Evolutionary conservation across 129 eudicot genomes (phyloP), one percentile per base, ranked within the genome.

Genomic region (Flaveria brownii): DNA sequence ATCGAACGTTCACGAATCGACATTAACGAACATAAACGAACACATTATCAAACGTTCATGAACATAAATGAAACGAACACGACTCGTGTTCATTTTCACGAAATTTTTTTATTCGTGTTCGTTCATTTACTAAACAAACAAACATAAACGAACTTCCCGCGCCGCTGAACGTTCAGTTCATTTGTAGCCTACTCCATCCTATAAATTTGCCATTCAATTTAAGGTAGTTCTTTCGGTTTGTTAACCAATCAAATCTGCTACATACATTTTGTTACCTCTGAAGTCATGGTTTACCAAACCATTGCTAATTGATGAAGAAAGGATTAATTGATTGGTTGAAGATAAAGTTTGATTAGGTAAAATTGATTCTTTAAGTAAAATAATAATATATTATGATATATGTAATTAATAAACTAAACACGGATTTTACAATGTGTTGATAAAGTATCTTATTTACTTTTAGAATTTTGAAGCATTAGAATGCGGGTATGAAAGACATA

Each of bases 231-330:
- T 59, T 59, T 59, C 2, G n/a, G 7, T 59, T 16, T 11, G 66
- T 59, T 59, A 59, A 59, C 7, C 66, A 59, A 59, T 59, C 66
- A 59, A 59, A 59, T 59, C 66, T 59, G 66, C 66, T 59, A 59
- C 39, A 59, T 25, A 2, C 39, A 59, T 22, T 68, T 64, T 71
- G 75, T 71, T 47, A 71, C 62, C 62, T 14, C 75, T 71, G 50
- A 71, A 50, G 75, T 33, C 75, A 71, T 71, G 62, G 41, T 69
- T 46, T 50, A 71, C 75, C 75, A 50, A 71, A 51, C 62, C 33
- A 69, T 43, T 3, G 74, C 26, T 14, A 12, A 46, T 69, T 23
- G 46, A 43, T 46, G 22, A 69, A 46, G 66, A 59, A 46, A 49
- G 15, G 62, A 49, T 49, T 26, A 49, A 28, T 50, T 51, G 55